phyloP scores from a whole-genome alignment of 2,329 filamentous ascomycete species.

The Aspergillus sp. region DNA sequence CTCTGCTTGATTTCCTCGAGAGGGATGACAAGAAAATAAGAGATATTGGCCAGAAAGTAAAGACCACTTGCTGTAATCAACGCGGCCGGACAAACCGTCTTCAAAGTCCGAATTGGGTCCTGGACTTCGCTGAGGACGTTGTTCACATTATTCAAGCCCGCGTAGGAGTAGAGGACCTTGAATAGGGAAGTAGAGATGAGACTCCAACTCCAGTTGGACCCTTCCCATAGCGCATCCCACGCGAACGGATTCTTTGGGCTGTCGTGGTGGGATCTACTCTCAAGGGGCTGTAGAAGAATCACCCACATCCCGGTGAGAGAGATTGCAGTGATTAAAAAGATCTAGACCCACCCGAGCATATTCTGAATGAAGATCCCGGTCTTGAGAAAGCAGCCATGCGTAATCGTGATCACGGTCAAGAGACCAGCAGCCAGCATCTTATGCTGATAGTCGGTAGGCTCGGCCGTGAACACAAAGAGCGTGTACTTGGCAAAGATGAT shows the following conservation, averaged over 20 bases:
- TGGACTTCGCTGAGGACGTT: constrained; percentile 72
- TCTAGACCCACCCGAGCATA: constrained; percentile 62
- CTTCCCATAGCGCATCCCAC: constrained; percentile 61
- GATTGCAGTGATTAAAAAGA: constrained; percentile 61
- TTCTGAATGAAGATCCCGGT: constrained; percentile 62
- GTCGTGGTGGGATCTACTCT: constrained; percentile 3
- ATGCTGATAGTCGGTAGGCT: constrained; percentile 51
- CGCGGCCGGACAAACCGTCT: too few relatives aligned
- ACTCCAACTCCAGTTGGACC: constrained; percentile 68
- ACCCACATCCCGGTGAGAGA: constrained; percentile 61
- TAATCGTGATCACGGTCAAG: constrained; percentile 56
- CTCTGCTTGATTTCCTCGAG: constrained; percentile 59
- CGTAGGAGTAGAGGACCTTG: constrained; percentile 68
- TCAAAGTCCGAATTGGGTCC: constrained; percentile 41
- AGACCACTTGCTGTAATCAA: too few relatives aligned
- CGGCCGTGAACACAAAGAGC: constrained; percentile 57
- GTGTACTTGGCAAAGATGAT: constrained; percentile 68
- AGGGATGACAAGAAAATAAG: too few relatives aligned
- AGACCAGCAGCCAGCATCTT: constrained; percentile 59
- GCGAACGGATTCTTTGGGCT: constrained; percentile 13
- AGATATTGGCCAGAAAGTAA: too few relatives aligned
- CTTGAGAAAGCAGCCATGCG: constrained; percentile 59
- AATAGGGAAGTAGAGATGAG: constrained; percentile 63
- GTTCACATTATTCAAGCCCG: constrained; percentile 61
- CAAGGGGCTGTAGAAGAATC: constrained; percentile 45